phyloP scores from a whole-genome alignment of 169 alveolate species.

The Eimeria acervulina region DNA sequence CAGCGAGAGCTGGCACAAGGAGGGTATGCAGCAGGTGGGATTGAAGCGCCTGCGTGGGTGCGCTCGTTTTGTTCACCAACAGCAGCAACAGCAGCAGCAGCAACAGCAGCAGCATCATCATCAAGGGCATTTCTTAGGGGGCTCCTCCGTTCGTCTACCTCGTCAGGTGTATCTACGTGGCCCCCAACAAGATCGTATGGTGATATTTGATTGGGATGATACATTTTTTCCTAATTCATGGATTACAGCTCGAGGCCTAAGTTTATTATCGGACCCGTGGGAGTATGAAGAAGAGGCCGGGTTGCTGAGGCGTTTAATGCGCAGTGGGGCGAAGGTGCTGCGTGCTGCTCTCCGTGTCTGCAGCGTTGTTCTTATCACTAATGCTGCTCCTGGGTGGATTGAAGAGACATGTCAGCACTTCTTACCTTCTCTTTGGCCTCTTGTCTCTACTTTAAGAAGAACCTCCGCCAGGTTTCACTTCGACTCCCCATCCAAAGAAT shows the following conservation, averaged over 20 bases:
- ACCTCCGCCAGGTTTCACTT: conserved; percentile 48
- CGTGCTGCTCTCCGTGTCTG: neutral
- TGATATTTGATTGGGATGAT: conserved; percentile 66
- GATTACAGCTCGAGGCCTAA: neutral
- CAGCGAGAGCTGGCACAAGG: neutral
- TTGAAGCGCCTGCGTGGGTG: conserved; percentile 36
- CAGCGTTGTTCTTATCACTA: conserved; percentile 63
- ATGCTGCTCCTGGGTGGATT: conserved; percentile 72
- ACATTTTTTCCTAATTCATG: conserved; percentile 51
- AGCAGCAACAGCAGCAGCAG: no score
- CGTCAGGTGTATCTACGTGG: neutral
- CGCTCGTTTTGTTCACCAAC: neutral
- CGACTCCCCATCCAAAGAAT: neutral
- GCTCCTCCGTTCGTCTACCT: no score
- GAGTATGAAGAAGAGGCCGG: conserved; percentile 4
- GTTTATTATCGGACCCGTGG: neutral
- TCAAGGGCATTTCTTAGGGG: neutral
- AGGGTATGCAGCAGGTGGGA: neutral
- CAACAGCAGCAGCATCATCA: no score
- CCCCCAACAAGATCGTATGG: conserved; percentile 33
- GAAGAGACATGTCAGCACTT: conserved; percentile 66
- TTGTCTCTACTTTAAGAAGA: neutral
- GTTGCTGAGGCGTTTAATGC: neutral
- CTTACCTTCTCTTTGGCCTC: conserved; percentile 46
- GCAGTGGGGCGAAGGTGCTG: conserved; percentile 18